A percentile compares a stretch with the other conserved stretches of the same genome.
phyloP scores from a whole-genome alignment of 768 basidiomycete species.

The Cystobasidium tubakii region DNA sequence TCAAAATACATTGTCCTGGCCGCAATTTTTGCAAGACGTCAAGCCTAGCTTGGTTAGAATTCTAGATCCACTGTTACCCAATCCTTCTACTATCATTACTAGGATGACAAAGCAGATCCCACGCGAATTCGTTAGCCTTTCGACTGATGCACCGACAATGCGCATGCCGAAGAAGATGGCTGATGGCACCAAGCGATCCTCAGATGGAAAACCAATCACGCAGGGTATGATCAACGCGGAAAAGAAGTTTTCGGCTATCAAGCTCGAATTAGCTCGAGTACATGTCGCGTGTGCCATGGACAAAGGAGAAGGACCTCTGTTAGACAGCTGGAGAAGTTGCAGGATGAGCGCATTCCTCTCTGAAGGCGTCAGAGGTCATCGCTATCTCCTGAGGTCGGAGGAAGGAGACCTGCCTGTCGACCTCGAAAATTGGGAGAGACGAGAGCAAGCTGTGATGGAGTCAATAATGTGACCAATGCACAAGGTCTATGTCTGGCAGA shows the following conservation, averaged over 20 bases:
- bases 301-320: background rate
- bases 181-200: background rate
- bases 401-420: background rate
- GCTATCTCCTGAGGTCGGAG: background rate
- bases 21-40: background rate
- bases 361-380: background rate
- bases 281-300: background rate
- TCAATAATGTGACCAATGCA: background rate
- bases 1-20: background rate
- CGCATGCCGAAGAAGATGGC: background rate
- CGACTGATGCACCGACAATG: background rate
- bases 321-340: background rate
- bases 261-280: background rate
- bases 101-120: background rate
- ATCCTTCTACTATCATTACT: background rate
- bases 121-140: background rate
- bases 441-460: background rate
- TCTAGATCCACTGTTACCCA: background rate
- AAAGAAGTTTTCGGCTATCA: constrained; percentile 9
- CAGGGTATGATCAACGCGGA: constrained; percentile 8
- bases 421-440: background rate
- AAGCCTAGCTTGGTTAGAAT: background rate
- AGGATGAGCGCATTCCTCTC: background rate
- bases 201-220: background rate
- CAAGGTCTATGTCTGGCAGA: background rate